Base-by-base conservation (phyloP, 345 rosid species). In the Sonneratia alba region DNA sequence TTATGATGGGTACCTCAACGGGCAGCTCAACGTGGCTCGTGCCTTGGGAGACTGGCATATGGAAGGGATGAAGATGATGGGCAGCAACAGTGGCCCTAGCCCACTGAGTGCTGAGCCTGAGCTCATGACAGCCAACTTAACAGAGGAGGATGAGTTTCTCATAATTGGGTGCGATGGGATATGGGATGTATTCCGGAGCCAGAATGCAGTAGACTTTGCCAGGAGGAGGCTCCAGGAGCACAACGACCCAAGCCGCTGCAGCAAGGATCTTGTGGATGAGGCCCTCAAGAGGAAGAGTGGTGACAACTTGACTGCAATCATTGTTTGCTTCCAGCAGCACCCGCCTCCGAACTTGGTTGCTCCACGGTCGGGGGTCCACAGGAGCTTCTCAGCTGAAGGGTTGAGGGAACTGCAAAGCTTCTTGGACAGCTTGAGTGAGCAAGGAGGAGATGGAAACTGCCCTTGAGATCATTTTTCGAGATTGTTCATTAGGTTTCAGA, bases 41-140 rank as follows among this genome's bases (percentile, higher is more conserved):
- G 93, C 98, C 13, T 76, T 93, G n/a, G 97, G 98, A 36, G 96
- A 93, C 76, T 91, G 93, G 88, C 98, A 91, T 76, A 73, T 93
- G 85, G 93, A 91, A 81, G 97, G 92, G 72, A 84, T 91, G 88
- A 91, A 93, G 85, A 80, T 78, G 59, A 72, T 76, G 55, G 79
- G 32, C 13, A 24, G 5, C 9, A n/a, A 57, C n/a, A 22, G 79
- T 47, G 86, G 89, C 14, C n/a, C 9, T 22, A 97, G 97, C 36
- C 96, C 98, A 27, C 86, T 93, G 10, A 89, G 86, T 79, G 95
- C 93, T 1, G 95, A 92, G 72, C 98, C 95, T 6, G 98, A 92
- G 83, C 72, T 90, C 38, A 84, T 83, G 83, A 80, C 86, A 27
- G 81, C 65, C 10, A 74, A 78, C 69, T 83, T 90, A 70, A 85